phyloP scores from a whole-genome alignment of 768 basidiomycete genomes.

The Leccinum boreale region DNA sequence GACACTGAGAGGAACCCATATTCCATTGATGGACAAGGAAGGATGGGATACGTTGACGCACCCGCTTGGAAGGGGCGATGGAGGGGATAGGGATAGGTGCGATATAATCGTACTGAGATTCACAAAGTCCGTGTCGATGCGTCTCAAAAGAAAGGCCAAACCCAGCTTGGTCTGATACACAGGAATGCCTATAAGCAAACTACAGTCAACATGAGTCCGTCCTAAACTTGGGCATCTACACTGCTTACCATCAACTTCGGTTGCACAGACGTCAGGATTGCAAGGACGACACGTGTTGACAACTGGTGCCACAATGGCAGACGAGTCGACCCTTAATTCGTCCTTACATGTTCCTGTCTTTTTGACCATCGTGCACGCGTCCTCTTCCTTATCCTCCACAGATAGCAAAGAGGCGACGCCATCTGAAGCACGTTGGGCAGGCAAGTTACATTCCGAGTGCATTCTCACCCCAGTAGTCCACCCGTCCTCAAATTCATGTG shows the following conservation, averaged over 20 bases:
- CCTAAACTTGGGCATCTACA: neutral
- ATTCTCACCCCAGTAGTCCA: slow-evolving; percentile 25
- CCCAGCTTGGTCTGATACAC: slow-evolving; percentile 71
- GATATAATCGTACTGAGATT: slow-evolving; percentile 53
- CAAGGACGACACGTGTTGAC: slow-evolving; percentile 65
- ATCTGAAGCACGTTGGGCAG: slow-evolving; percentile 5
- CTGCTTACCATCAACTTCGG: slow-evolving; percentile 65
- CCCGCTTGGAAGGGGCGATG: slow-evolving; percentile 39
- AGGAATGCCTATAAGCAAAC: slow-evolving; percentile 52
- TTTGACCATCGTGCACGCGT: slow-evolving; percentile 2
- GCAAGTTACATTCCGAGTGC: slow-evolving; percentile 9
- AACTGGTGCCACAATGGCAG: slow-evolving; percentile 27
- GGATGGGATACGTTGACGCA: slow-evolving; percentile 52
- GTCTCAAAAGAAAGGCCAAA: slow-evolving; percentile 54
- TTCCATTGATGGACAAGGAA: slow-evolving; percentile 52
- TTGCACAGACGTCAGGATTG: slow-evolving; percentile 60
- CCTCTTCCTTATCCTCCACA: slow-evolving; percentile 3
- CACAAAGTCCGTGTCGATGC: slow-evolving; percentile 78
- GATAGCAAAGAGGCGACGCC: neutral
- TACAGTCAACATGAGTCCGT: slow-evolving; percentile 7
- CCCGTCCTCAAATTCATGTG: slow-evolving; percentile 40
- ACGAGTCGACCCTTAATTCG: slow-evolving; percentile 1
- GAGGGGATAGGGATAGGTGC: slow-evolving; percentile 34
- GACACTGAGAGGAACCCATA: slow-evolving; percentile 66
- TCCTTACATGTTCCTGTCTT: slow-evolving; percentile 3